These are phyloP conservation scores for Tylopilus sp. DNA, from an alignment of 768 basidiomycete species.

Conservation along the genomic window DNA sequence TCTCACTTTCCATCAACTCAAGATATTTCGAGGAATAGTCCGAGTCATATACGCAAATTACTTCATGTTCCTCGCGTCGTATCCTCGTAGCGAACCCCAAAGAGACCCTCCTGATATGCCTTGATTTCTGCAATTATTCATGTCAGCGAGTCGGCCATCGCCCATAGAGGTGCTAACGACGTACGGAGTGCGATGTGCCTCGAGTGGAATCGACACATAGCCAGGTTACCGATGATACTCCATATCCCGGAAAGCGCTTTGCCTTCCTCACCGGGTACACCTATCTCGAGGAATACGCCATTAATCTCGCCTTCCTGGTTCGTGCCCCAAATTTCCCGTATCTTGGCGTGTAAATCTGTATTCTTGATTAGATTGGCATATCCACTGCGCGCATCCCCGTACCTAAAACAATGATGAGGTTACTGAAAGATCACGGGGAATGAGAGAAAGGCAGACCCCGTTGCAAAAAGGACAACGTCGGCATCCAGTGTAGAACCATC, in stretches of 20 bases:
- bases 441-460: conserved; percentile 21
- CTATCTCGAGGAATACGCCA: conserved; percentile 43
- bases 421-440: neutral
- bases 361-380: conserved; percentile 21
- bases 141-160: too few species aligned
- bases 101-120: too few species aligned
- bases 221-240: conserved; percentile 63
- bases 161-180: too few species aligned
- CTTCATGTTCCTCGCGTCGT: too few species aligned
- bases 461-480: conserved; percentile 38
- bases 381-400: conserved; percentile 15
- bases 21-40: neutral
- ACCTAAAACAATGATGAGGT: conserved; percentile 8
- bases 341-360: conserved; percentile 14
- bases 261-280: conserved; percentile 29
- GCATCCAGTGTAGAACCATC: conserved; percentile 38
- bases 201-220: conserved; percentile 29
- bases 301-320: conserved; percentile 31
- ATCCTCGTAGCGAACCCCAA: too few species aligned
- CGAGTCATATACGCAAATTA: neutral
- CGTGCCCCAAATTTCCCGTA: conserved; percentile 29
- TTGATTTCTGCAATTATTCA: too few species aligned
- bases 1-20: neutral
- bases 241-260: conserved; percentile 37
- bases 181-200: too few species aligned